Base-by-base conservation (phyloP, 1,284 basidiomycete species). In the Microbotryum saponariae region DNA sequence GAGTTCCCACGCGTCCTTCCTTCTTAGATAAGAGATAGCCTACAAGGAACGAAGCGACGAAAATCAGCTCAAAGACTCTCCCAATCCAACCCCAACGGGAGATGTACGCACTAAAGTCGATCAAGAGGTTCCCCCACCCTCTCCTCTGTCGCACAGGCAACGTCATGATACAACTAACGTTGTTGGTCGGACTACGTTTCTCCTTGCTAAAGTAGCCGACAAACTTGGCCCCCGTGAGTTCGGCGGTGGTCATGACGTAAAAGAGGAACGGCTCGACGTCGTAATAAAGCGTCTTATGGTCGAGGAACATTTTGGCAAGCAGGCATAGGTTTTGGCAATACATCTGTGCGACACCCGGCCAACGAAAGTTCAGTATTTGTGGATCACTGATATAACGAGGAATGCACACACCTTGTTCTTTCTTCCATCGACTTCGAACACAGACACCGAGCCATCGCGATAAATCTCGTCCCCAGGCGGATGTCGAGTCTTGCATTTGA, bases 261-360 rank as follows among this genome's bases (percentile, higher is more conserved):
- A 98, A 99, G 37, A 99, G 79, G 78, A 99, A 99, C 0, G 96
- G 96, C 76, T 98, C 96, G 63, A 98, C 96, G 76, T 99, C 96
- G 78, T 99, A 98, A 78, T 98, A 98, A 50, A 99, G 83, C 23
- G 94, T 97, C 78, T 99, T 99, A 80, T 97, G 94, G 74, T 98
- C 93, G 68, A 99, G 83, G 76, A 98, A 99, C 91, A 97, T 97
- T 77, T 97, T 98, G 61, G 94, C 94, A 33, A 99, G 81, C 59
- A 99, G 81, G 77, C 96, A 98, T n/a, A 99, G 82, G 74, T 99
- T 97, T 76, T 98, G 96, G 75, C 96, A 98, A 76, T 97, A 99
- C 72, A 97, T 97, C 88, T 89, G 68, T 9, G 47, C 6, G 3
- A 18, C 1, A n/a, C 18, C 21, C 14, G 7, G 23, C 31, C 27